Conservation (phyloP, 2,329 filamentous ascomycete species). For the Ophiocordyceps unilateralis region DNA sequence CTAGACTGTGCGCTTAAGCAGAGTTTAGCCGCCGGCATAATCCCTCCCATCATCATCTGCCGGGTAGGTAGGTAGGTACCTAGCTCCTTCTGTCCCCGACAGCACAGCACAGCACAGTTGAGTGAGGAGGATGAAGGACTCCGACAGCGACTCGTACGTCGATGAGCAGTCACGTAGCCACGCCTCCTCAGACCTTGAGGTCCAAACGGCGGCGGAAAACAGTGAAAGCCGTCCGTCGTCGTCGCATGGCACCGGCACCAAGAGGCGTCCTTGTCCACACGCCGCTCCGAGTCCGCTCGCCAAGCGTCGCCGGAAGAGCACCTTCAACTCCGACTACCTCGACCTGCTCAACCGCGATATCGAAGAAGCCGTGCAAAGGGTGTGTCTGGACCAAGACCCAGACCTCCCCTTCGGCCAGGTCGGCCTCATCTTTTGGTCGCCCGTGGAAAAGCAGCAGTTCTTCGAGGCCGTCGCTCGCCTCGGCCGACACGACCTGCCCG, state of each 20-base stretch:
- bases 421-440: constrained; percentile 54
- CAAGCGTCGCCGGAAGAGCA: constrained; percentile 24
- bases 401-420: constrained; percentile 34
- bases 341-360: constrained; percentile 39
- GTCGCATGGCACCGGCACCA: not conserved
- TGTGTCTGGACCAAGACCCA: constrained; percentile 13
- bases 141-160: constrained; percentile 7
- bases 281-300: constrained; percentile 14
- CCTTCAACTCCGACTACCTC: constrained; percentile 29
- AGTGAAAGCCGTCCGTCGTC: not conserved
- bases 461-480: constrained; percentile 48
- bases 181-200: not conserved
- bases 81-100: not conserved
- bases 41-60: too few relatives aligned
- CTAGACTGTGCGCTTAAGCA: too few relatives aligned
- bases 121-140: constrained; percentile 4
- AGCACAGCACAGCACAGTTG: not conserved
- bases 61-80: too few relatives aligned
- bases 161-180: constrained; percentile 1
- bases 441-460: constrained; percentile 51
- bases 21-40: too few relatives aligned
- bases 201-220: too few relatives aligned
- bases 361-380: constrained; percentile 27
- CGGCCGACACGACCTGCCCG: constrained; percentile 42
- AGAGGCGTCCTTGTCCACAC: not conserved